Evolutionary conservation across 2,329 filamentous ascomycete species (phyloP).

Genomic region (Penicillium sp.): DNA sequence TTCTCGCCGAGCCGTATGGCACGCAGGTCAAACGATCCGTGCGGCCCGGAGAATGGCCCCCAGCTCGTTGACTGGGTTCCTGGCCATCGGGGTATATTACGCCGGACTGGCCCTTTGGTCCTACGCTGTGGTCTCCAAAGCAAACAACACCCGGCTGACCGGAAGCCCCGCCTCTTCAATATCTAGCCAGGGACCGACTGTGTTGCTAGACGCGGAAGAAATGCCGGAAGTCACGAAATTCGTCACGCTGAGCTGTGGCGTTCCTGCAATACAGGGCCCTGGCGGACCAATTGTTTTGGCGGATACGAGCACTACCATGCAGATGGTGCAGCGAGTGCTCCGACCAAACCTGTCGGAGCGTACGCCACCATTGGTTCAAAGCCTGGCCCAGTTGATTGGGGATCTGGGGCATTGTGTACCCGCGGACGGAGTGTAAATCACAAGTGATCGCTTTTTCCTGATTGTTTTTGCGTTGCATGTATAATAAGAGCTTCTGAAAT

Average conservation of each 20-base stretch:
- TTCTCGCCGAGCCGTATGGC: conserved; percentile 61
- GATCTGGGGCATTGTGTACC: conserved; percentile 33
- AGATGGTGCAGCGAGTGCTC: conserved; percentile 63
- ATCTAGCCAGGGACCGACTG: conserved; percentile 33
- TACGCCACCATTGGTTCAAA: conserved; percentile 69
- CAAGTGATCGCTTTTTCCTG: background rate
- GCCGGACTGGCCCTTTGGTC: conserved; percentile 72
- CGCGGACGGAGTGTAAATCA: conserved; percentile 4
- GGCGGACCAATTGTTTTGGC: conserved; percentile 50
- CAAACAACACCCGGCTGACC: conserved; percentile 43
- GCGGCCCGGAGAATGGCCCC: conserved; percentile 62
- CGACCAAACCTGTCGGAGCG: conserved; percentile 59
- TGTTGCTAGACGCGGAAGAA: conserved; percentile 65
- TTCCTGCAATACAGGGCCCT: conserved; percentile 57
- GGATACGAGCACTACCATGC: conserved; percentile 65
- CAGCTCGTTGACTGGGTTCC: conserved; percentile 67
- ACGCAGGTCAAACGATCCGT: conserved; percentile 70
- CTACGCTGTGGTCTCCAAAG: conserved; percentile 65
- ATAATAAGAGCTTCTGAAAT: conserved; percentile 5
- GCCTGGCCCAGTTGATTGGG: conserved; percentile 66
- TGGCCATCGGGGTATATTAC: conserved; percentile 72
- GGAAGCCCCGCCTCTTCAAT: conserved; percentile 28
- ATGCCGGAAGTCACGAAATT: conserved; percentile 62
- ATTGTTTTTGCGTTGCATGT: conserved; percentile 6
- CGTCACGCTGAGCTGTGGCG: conserved; percentile 61